A percentile compares a stretch with the other conserved stretches of the same genome.
Conservation (phyloP, 208 protist genomes). For the Trypanosoma congolense region DNA sequence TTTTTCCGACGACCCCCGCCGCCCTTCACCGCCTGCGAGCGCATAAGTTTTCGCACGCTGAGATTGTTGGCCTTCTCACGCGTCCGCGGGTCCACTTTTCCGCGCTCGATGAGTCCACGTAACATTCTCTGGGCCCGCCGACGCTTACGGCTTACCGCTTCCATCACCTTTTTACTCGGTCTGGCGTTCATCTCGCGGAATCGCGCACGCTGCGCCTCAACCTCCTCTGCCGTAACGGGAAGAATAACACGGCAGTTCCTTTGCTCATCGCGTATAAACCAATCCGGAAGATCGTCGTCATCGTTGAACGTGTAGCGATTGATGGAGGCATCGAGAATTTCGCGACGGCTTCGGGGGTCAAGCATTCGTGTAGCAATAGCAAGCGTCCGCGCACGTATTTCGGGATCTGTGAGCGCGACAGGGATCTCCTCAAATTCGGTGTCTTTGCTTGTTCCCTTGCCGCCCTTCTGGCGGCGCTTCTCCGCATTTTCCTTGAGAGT, state of each 20-base stretch:
- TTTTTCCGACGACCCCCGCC: conserved; percentile 42
- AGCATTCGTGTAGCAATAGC: conserved; percentile 87
- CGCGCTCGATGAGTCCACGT: conserved; percentile 81
- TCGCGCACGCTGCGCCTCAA: conserved; percentile 88
- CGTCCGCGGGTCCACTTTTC: conserved; percentile 80
- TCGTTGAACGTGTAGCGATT: conserved; percentile 89
- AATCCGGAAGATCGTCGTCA: conserved; percentile 87
- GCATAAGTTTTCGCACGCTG: conserved; percentile 85
- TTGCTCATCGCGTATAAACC: conserved; percentile 92
- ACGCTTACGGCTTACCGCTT: conserved; percentile 96
- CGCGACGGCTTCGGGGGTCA: conserved; percentile 68
- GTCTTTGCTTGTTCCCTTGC: conserved; percentile 31
- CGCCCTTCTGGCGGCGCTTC: conserved; percentile 53
- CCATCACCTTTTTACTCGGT: conserved; percentile 96
- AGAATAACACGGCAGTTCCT: conserved; percentile 79
- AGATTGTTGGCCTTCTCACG: conserved; percentile 75
- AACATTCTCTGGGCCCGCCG: conserved; percentile 77
- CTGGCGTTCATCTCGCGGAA: conserved; percentile 93
- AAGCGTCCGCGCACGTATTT: conserved; percentile 76
- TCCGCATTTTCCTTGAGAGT: conserved; percentile 73
- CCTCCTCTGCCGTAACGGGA: conserved; percentile 85
- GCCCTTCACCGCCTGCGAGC: conserved; percentile 78
- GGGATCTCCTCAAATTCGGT: conserved; percentile 85
- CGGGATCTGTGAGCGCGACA: conserved; percentile 80
- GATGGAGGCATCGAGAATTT: conserved; percentile 85